These are phyloP conservation scores for Fragilariopsis cylindrus DNA, from an alignment of 108 stramenopile genomes.

Conservation along the genomic window DNA sequence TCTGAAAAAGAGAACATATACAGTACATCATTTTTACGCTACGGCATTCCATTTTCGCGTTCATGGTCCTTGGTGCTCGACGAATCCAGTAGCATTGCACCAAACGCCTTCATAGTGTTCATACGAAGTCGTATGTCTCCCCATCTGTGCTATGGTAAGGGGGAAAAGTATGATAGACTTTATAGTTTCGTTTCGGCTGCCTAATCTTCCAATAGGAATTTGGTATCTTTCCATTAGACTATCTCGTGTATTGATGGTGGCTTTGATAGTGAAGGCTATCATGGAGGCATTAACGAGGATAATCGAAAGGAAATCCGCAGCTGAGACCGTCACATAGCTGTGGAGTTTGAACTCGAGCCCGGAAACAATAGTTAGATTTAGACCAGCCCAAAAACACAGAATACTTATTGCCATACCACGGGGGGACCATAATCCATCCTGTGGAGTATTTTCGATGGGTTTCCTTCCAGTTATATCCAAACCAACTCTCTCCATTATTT, in stretches of 20 bases:
- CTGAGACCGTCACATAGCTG: conserved; percentile 34
- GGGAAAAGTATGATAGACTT: conserved; percentile 63
- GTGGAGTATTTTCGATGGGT: conserved; percentile 33
- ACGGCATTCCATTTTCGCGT: background rate
- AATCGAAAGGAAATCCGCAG: conserved; percentile 44
- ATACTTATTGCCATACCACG: conserved; percentile 58
- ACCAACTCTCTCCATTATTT: conserved; percentile 71
- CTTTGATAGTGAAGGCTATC: conserved; percentile 51
- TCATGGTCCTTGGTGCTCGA: background rate
- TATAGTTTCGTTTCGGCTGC: conserved; percentile 44
- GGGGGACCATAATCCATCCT: conserved; percentile 40
- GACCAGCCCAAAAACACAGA: conserved; percentile 56
- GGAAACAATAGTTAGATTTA: conserved; percentile 56
- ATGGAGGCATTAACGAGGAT: conserved; percentile 47
- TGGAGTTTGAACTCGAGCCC: conserved; percentile 45
- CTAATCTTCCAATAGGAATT: conserved; percentile 54
- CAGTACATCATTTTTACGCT: too few species aligned
- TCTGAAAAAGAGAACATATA: too few species aligned
- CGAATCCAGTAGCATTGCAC: conserved; percentile 43
- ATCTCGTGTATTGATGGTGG: conserved; percentile 54
- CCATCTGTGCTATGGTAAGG: conserved; percentile 75
- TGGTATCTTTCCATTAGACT: conserved; percentile 61
- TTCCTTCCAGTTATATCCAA: conserved; percentile 65
- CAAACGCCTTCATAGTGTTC: conserved; percentile 42
- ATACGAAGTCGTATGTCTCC: conserved; percentile 77